Evolutionary conservation across 2,329 filamentous ascomycete genomes (phyloP), one percentile per base, ranked within the genome.

Genomic region (Kalmusia sp.): DNA sequence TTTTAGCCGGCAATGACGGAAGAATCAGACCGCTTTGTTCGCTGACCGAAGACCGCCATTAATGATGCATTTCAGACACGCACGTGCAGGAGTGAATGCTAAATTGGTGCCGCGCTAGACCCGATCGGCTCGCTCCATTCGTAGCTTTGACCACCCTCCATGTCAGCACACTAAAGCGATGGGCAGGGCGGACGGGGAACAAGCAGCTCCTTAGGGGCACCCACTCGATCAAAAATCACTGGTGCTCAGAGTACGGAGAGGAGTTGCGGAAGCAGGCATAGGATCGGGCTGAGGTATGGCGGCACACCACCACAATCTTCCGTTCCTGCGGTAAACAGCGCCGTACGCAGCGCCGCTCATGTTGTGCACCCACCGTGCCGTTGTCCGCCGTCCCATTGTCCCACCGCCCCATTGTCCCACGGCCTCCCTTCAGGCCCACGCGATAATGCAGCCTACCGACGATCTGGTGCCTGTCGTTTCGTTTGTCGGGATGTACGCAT

Each of bases 101-200:
- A 39, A 24, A 33, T 24, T 45, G 30, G 41, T 19, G 14, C 15
- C 21, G 19, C 39, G 30, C 41, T 45, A 45, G 19, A 22, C 41
- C 41, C 17, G 5, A 44, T 31, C 9, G 7, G 12, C 24, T 12
- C 22, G 17, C 25, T 14, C 6, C n/a, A 11, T 27, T 27, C n/a
- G n/a, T 17, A 15, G 24, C n/a, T 28, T 22, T 35, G 30, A 53
- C 44, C 24, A 15, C 28, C 40, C 40, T 44, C 40, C 28, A 24
- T 44, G 40, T 44, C 40, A 44, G 39, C 39, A 43, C 25, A 27
- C n/a, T n/a, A n/a, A n/a, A n/a, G n/a, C n/a, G n/a, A n/a, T n/a
- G n/a, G n/a, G n/a, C n/a, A n/a, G n/a, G n/a, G n/a, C n/a, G n/a
- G n/a, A n/a, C n/a, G n/a, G n/a, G n/a, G n/a, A n/a, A n/a, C n/a